phyloP scores from a whole-genome alignment of 352 stramenopile species.

The Halophytophthora polymorphica region DNA sequence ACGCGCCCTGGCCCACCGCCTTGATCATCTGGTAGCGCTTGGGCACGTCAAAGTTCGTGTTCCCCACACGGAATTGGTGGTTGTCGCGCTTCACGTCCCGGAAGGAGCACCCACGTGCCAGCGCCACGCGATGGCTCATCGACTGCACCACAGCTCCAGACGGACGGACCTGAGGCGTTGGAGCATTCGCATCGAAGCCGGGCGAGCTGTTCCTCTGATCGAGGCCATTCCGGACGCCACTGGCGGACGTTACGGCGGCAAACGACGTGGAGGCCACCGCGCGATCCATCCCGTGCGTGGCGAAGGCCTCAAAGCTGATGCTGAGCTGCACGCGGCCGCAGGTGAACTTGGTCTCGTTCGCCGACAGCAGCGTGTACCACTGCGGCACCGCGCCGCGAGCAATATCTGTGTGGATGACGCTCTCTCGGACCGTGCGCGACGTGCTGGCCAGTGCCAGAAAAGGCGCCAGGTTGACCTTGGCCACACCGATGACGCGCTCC shows the following conservation, averaged over 20 bases:
- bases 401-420: slow-evolving; percentile 83
- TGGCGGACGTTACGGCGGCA: slow-evolving; percentile 28
- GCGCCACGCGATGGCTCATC: slow-evolving; percentile 51
- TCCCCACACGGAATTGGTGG: slow-evolving; percentile 83
- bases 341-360: slow-evolving; percentile 81
- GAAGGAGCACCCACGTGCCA: slow-evolving; percentile 80
- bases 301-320: slow-evolving; percentile 75
- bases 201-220: slow-evolving; percentile 32
- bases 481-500: slow-evolving; percentile 77
- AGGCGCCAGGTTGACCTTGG: slow-evolving; percentile 86
- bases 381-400: slow-evolving; percentile 77
- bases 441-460: slow-evolving; percentile 82
- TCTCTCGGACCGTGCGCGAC: slow-evolving; percentile 77
- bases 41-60: slow-evolving; percentile 85
- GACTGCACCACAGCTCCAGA: slow-evolving; percentile 36
- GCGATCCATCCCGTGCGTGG: slow-evolving; percentile 7
- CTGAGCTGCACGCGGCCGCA: slow-evolving; percentile 83
- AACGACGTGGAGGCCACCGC: slow-evolving; percentile 17
- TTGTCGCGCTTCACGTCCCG: slow-evolving; percentile 83
- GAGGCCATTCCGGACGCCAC: slow-evolving; percentile 13
- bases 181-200: slow-evolving; percentile 42
- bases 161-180: slow-evolving; percentile 51
- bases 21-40: slow-evolving; percentile 89
- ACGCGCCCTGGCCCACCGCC: slow-evolving; percentile 87
- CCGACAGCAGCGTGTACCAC: slow-evolving; percentile 85